Conservation (phyloP, 2,329 filamentous ascomycete genomes). For the Didymella pinodella region DNA sequence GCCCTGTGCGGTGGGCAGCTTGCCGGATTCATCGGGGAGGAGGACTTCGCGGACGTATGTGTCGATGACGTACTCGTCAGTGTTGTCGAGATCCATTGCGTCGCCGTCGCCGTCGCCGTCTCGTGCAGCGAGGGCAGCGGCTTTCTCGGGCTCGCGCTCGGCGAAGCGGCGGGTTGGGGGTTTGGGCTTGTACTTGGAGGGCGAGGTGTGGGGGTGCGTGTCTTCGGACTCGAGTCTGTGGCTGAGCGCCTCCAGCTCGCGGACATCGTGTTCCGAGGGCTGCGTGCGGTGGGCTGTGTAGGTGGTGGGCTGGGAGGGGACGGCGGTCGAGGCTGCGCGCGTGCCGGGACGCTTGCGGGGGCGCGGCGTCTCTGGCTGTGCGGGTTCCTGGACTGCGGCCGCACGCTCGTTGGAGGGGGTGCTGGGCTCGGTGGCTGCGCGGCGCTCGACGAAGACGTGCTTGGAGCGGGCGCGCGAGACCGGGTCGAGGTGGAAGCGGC, state of each 20-base stretch:
- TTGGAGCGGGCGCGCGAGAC: slow-evolving; percentile 25
- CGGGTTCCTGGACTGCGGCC: slow-evolving; percentile 8
- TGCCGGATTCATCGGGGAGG: slow-evolving; percentile 46
- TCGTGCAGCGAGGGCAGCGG: slow-evolving; percentile 28
- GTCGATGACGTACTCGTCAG: slow-evolving; percentile 67
- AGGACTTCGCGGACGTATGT: slow-evolving; percentile 63
- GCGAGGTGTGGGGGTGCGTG: slow-evolving; percentile 21
- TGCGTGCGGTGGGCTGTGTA: slow-evolving; percentile 19
- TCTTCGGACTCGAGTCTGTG: slow-evolving; percentile 42
- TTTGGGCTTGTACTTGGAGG: slow-evolving; percentile 48
- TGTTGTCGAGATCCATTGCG: slow-evolving; percentile 51
- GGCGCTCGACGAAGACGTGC: slow-evolving; percentile 35
- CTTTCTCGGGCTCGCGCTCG: slow-evolving; percentile 44
- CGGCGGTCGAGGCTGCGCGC: slow-evolving; percentile 27
- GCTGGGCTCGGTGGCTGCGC: slow-evolving; percentile 13
- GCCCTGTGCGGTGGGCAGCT: slow-evolving; percentile 33
- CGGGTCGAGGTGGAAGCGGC: slow-evolving; percentile 38
- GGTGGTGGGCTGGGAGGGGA: slow-evolving; percentile 14
- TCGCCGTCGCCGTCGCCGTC: slow-evolving; percentile 34
- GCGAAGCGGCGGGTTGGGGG: slow-evolving; percentile 45
- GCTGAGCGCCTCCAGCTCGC: slow-evolving; percentile 45
- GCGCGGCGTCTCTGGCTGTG: slow-evolving; percentile 23
- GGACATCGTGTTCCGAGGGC: slow-evolving; percentile 40
- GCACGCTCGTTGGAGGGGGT: slow-evolving; percentile 11
- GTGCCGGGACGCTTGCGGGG: slow-evolving; percentile 43